Evolutionary conservation across 495 filamentous ascomycete species (phyloP).

Genomic region (Aspergillus mulundensis): DNA sequence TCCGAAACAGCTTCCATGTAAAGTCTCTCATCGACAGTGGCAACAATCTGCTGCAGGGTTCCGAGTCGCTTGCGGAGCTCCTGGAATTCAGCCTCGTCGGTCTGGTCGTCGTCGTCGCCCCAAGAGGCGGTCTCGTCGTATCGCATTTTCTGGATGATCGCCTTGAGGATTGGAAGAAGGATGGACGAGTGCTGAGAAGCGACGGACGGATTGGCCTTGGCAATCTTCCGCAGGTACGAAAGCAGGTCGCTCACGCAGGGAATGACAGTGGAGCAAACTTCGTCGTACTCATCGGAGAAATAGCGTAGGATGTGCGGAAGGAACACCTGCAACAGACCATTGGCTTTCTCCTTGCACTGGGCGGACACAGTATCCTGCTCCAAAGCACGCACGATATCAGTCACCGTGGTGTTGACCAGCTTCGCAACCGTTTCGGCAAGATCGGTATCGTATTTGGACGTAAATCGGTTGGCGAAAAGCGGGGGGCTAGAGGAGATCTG

Average conservation of each 20-base stretch:
- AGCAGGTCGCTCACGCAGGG: slow-evolving; percentile 86
- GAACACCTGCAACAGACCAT: slow-evolving; percentile 73
- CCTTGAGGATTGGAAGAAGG: slow-evolving; percentile 80
- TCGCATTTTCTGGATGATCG: slow-evolving; percentile 90
- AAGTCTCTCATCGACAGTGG: slow-evolving; percentile 75
- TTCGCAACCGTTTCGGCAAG: slow-evolving; percentile 91
- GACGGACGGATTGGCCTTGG: slow-evolving; percentile 55
- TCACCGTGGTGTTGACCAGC: slow-evolving; percentile 84
- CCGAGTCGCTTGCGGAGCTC: slow-evolving; percentile 86
- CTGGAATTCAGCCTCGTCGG: slow-evolving; percentile 97
- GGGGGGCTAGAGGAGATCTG: slow-evolving; percentile 78
- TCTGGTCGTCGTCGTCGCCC: slow-evolving; percentile 91
- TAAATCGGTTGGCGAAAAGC: slow-evolving; percentile 69
- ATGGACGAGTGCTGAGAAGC: slow-evolving; percentile 67
- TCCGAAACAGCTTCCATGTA: slow-evolving; percentile 82
- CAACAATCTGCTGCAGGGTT: slow-evolving; percentile 83
- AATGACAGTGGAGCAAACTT: slow-evolving; percentile 92
- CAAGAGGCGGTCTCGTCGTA: slow-evolving; percentile 92
- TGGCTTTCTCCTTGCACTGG: slow-evolving; percentile 57
- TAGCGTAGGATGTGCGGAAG: slow-evolving; percentile 82
- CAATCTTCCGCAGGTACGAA: slow-evolving; percentile 75
- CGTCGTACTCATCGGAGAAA: slow-evolving; percentile 96
- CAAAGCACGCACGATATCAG: slow-evolving; percentile 79
- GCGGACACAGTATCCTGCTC: slow-evolving; percentile 54
- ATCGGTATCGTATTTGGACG: slow-evolving; percentile 86